Base-by-base conservation (phyloP, 2,329 filamentous ascomycete species). In the Rhytidhysteron rufulum region DNA sequence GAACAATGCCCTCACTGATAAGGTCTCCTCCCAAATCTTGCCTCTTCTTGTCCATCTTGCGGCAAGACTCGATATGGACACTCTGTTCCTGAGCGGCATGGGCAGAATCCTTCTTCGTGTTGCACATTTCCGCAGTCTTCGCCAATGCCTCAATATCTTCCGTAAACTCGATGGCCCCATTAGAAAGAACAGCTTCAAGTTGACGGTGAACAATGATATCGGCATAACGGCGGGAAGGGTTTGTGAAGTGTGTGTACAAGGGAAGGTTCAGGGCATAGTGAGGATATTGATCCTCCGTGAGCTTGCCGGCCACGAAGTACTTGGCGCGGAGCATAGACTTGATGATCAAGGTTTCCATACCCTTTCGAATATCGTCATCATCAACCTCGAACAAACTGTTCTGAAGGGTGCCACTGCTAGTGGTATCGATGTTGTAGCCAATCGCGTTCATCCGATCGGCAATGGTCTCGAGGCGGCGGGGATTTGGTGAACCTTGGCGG, bases 21-120 rank as follows among this genome's bases (percentile, higher is more conserved):
- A 98, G 79, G 51, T 98, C 93, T 34, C 88, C 89, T 49, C 91
- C 89, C 53, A 82, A 79, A 54, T 94, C 87, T 62, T 88, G 83
- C 51, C 87, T 83, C 67, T 85, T 86, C 72, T 87, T 89, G 70
- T 97, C 90, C 87, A 98, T 96, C 56, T 82, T 84, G 54, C 93
- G 86, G 75, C 93, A 98, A 4, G 91, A 88, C 65, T 97, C 93
- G 49, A 98, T 96, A 70, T 98, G 93, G 36, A 98, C 89, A 66
- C 93, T 97, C 72, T 98, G 93, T 67, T 98, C 93, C 66, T 98
- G 93, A 11, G 93, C 93, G 58, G 88, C 93, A 70, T 95, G 91
- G 1, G 93, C 89, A 10, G 90, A 97, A 63, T 98, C 93, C 68
- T 97, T 98, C 82, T 97, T 98, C 62, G 87, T 95, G 73, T 98